phyloP scores from a whole-genome alignment of 2,329 filamentous ascomycete species.

The Colletotrichum sp. region DNA sequence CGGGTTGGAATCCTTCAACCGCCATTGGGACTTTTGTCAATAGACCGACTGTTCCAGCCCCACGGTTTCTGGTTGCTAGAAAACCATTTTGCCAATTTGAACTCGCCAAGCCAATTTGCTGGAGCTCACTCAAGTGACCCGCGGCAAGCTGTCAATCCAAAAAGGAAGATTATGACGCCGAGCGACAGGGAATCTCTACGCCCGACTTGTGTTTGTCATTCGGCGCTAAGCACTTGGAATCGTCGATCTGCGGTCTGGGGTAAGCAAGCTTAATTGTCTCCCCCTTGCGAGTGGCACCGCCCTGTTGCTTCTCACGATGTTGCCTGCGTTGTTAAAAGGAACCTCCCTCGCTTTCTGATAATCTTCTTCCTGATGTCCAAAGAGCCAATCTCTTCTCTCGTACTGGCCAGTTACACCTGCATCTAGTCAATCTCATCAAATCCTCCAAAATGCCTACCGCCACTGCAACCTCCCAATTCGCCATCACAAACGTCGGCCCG shows the following conservation, averaged over 20 bases:
- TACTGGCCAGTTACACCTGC: not conserved
- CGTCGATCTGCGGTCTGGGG: not conserved
- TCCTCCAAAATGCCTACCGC: constrained; percentile 26
- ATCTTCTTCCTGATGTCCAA: no score
- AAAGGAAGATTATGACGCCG: not conserved
- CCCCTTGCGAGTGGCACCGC: not conserved
- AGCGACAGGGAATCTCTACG: not conserved
- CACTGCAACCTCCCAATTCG: constrained; percentile 20
- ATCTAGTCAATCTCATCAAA: not conserved
- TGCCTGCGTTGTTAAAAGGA: not conserved
- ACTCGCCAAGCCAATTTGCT: not conserved
- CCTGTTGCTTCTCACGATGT: not conserved
- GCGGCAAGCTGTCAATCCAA: not conserved
- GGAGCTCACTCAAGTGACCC: accelerated
- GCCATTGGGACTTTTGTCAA: not conserved
- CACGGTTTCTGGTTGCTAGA: not conserved
- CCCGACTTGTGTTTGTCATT: not conserved
- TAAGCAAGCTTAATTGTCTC: not conserved
- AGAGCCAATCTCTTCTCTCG: no score
- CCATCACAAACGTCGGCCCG: constrained; percentile 32
- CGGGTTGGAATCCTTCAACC: not conserved
- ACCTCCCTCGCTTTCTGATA: no score
- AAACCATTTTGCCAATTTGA: not conserved
- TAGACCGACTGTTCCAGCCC: not conserved
- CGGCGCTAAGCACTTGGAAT: not conserved